These are phyloP conservation scores for Myxozyma melibiosi DNA, from an alignment of 805 yeast species.

Conservation along the genomic window DNA sequence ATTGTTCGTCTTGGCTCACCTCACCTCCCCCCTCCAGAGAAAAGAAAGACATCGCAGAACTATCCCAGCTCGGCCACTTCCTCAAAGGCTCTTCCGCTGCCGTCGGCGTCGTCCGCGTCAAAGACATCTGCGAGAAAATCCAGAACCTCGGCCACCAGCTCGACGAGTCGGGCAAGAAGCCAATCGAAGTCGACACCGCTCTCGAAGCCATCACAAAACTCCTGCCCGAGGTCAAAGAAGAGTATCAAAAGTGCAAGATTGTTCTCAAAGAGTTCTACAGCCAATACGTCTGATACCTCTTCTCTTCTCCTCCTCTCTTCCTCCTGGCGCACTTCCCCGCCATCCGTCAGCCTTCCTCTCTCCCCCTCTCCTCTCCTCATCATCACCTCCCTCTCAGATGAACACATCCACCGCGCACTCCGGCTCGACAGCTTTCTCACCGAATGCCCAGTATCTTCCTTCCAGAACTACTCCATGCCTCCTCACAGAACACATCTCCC, in stretches of 20 bases:
- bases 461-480: too few relatives aligned
- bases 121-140: conserved; percentile 86
- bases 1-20: too few relatives aligned
- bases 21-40: conserved; percentile 9
- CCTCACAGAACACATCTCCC: too few relatives aligned
- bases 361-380: too few relatives aligned
- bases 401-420: too few relatives aligned
- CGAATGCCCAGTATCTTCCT: too few relatives aligned
- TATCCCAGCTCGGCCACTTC: conserved; percentile 85
- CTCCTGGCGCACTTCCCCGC: neutral
- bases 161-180: conserved; percentile 42
- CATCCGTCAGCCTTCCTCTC: neutral
- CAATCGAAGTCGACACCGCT: conserved; percentile 41
- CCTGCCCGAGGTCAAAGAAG: conserved; percentile 40
- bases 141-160: conserved; percentile 74
- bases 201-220: conserved; percentile 39
- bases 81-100: conserved; percentile 96
- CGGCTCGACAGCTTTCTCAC: too few relatives aligned
- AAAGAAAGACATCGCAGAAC: conserved; percentile 50
- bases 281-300: neutral
- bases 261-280: conserved; percentile 39
- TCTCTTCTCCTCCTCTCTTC: neutral
- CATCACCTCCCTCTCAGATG: too few relatives aligned
- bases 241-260: conserved; percentile 42
- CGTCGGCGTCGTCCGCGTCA: conserved; percentile 78